phyloP scores from a whole-genome alignment of 1,284 basidiomycete genomes.

The Pseudozyma thailandica region DNA sequence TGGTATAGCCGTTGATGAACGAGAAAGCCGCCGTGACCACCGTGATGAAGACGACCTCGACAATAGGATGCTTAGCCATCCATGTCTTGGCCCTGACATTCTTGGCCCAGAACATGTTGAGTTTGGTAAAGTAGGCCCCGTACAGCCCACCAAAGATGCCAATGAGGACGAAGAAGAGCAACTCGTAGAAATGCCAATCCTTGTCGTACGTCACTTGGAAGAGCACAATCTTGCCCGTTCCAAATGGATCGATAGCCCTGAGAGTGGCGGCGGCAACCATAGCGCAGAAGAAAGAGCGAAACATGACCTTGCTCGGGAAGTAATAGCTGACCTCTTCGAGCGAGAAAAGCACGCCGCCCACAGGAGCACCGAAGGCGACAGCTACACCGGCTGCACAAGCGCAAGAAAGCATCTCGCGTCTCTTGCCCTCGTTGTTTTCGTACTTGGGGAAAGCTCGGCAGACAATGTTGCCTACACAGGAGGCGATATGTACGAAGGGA shows the following conservation, averaged over 20 bases:
- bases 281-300: conserved; percentile 63
- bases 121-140: conserved; percentile 90
- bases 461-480: conserved; percentile 92
- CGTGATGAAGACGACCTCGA: conserved; percentile 84
- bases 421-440: conserved; percentile 81
- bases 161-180: conserved; percentile 81
- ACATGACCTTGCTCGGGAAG: conserved; percentile 69
- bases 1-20: conserved; percentile 88
- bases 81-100: conserved; percentile 61
- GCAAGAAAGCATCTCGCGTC: conserved; percentile 57
- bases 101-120: conserved; percentile 81
- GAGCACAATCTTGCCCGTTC: conserved; percentile 71
- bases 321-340: conserved; percentile 70
- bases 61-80: conserved; percentile 75
- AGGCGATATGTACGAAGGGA: conserved; percentile 94
- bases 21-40: conserved; percentile 72
- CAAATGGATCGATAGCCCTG: conserved; percentile 88
- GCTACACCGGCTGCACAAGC: conserved; percentile 78
- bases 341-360: conserved; percentile 73
- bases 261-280: conserved; percentile 65
- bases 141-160: conserved; percentile 82
- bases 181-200: conserved; percentile 88
- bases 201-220: conserved; percentile 89
- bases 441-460: conserved; percentile 77
- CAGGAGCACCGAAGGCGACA: conserved; percentile 61